Evolutionary conservation across 2,329 filamentous ascomycete genomes (phyloP).

Genomic region (Aspergillus sclerotialis): DNA sequence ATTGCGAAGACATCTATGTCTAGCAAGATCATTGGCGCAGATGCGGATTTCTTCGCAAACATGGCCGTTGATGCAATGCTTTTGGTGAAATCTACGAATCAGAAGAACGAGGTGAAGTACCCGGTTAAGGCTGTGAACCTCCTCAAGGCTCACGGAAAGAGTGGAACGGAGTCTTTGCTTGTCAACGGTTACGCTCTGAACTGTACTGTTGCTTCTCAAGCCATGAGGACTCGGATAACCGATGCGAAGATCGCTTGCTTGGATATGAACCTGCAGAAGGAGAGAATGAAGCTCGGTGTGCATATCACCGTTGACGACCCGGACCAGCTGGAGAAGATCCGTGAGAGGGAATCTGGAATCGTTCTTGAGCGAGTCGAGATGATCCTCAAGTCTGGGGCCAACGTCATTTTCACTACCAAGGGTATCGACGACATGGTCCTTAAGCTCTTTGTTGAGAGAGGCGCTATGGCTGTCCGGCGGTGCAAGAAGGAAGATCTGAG

Average conservation of each 20-base stretch:
- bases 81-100: slow-evolving; percentile 88
- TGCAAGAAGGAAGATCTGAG: slow-evolving; percentile 98
- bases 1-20: slow-evolving; percentile 99
- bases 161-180: slow-evolving; percentile 75
- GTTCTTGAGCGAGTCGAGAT: slow-evolving; percentile 90
- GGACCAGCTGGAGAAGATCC: slow-evolving; percentile 93
- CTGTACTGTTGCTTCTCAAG: slow-evolving; percentile 96
- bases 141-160: slow-evolving; percentile 96
- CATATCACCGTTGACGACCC: slow-evolving; percentile 98
- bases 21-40: slow-evolving; percentile 94
- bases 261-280: slow-evolving; percentile 98
- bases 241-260: slow-evolving; percentile 96
- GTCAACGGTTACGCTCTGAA: slow-evolving; percentile 97
- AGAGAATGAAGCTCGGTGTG: slow-evolving; percentile 97
- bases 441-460: slow-evolving; percentile 90
- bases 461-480: slow-evolving; percentile 88
- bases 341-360: slow-evolving; percentile 85
- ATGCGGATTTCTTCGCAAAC: slow-evolving; percentile 93
- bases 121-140: slow-evolving; percentile 99
- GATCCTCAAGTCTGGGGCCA: slow-evolving; percentile 95
- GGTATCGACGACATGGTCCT: slow-evolving; percentile 94
- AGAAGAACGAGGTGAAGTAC: slow-evolving; percentile 86
- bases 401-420: slow-evolving; percentile 94
- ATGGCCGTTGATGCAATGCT: slow-evolving; percentile 97
- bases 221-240: slow-evolving; percentile 85